A percentile compares a stretch with the other conserved stretches of the same genome.
Conservation (phyloP, 2,329 filamentous ascomycete species). For the Teratosphaeria gauchensis region DNA sequence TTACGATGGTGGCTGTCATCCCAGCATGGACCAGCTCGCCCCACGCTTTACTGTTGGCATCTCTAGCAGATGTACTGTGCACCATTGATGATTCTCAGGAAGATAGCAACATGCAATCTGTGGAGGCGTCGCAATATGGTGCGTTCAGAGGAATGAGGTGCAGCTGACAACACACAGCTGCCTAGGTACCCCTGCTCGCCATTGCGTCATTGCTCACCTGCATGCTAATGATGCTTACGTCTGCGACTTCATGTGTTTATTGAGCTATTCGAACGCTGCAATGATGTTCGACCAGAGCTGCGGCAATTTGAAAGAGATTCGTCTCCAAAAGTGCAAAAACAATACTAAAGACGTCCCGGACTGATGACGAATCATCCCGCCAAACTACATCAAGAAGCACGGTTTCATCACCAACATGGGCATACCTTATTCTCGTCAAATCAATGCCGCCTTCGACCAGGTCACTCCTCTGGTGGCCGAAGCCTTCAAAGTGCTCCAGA, state of each 20-base stretch:
- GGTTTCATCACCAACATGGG: constrained; percentile 30
- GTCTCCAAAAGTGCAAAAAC: not conserved
- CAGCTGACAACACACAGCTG: not conserved
- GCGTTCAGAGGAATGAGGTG: not conserved
- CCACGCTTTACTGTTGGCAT: too few species aligned
- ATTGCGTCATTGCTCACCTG: not conserved
- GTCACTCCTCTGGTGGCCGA: constrained; percentile 43
- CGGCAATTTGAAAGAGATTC: too few species aligned
- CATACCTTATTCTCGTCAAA: constrained; percentile 43
- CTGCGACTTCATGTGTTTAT: not conserved
- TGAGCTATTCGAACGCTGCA: not conserved
- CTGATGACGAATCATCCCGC: not conserved
- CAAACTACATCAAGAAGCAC: not conserved
- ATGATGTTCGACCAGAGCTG: too few species aligned
- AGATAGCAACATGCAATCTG: not conserved
- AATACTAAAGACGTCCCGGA: not conserved
- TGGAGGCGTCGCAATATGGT: not conserved
- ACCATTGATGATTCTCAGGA: too few species aligned
- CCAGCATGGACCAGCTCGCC: too few species aligned
- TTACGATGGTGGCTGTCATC: not conserved
- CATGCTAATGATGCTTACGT: not conserved
- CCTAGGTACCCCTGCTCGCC: not conserved
- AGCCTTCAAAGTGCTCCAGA: constrained; percentile 40
- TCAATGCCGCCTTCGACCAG: constrained; percentile 43
- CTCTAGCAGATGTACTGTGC: too few species aligned